Percentiles rank a stretch among this genome's conserved stretches.
Evolutionary conservation across 495 filamentous ascomycete genomes (phyloP).

Genomic region (Rhizodiscina lignyota): DNA sequence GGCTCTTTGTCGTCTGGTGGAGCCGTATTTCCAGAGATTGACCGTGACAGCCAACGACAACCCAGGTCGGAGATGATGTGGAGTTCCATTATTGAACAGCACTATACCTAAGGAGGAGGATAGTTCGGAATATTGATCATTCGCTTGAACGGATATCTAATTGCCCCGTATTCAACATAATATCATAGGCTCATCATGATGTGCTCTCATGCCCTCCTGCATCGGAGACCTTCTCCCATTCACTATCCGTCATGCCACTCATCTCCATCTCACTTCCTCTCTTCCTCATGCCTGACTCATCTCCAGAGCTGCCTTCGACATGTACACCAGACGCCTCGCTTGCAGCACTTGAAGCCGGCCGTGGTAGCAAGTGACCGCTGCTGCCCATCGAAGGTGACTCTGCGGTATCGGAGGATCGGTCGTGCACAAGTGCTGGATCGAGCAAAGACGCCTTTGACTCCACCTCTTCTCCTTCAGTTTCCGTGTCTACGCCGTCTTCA

Average conservation of each 20-base stretch:
- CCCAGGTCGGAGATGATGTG: too few species aligned
- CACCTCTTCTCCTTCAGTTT: conserved; percentile 11
- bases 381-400: too few species aligned
- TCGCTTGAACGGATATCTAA: too few species aligned
- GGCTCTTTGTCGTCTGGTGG: too few species aligned
- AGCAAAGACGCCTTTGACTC: conserved; percentile 3
- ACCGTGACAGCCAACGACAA: too few species aligned
- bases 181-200: too few species aligned
- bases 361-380: conserved; percentile 2
- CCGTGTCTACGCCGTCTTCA: conserved; percentile 20
- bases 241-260: conserved; percentile 24
- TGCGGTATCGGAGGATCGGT: conserved; percentile 1
- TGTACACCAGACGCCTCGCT: conserved; percentile 1
- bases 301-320: conserved; percentile 4
- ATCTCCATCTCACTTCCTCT: conserved; percentile 12
- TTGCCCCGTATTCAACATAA: too few species aligned
- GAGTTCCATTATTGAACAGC: too few species aligned
- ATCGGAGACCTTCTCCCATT: conserved; percentile 28
- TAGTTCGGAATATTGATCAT: too few species aligned
- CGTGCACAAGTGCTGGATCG: conserved; percentile 2
- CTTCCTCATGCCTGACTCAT: conserved; percentile 11
- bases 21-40: too few species aligned
- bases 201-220: too few species aligned
- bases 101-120: too few species aligned
- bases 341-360: not conserved